phyloP scores from a whole-genome alignment of 2,329 filamentous ascomycete species.

The Tolypocladium sp. region DNA sequence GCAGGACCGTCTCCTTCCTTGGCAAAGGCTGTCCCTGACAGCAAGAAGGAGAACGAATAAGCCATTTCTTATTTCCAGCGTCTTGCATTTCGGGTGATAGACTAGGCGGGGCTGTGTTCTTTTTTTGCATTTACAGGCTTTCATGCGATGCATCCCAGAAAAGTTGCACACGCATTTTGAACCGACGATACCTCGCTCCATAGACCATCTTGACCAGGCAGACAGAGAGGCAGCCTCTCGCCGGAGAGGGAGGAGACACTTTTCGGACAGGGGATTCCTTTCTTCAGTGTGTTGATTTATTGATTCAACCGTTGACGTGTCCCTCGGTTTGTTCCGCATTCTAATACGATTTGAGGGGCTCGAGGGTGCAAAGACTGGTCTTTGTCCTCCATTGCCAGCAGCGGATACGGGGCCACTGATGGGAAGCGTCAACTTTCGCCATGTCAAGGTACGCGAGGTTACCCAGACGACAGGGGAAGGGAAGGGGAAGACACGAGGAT shows the following conservation, averaged over 20 bases:
- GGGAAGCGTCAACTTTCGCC: neutral
- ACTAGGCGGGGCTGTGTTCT: constrained; percentile 34
- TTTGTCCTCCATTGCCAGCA: neutral
- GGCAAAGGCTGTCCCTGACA: constrained; percentile 51
- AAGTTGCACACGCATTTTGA: constrained; percentile 34
- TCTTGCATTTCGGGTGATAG: constrained; percentile 43
- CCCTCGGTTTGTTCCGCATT: neutral
- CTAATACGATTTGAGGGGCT: neutral
- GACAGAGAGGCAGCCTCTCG: constrained; percentile 16
- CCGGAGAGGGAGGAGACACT: constrained; percentile 15
- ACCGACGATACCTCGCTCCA: constrained; percentile 41
- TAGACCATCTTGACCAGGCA: constrained; percentile 30
- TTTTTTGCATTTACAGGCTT: constrained; percentile 41
- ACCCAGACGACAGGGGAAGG: neutral
- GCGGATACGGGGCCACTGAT: neutral
- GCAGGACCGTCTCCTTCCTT: constrained; percentile 57
- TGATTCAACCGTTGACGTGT: constrained; percentile 1
- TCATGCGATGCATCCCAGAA: constrained; percentile 36
- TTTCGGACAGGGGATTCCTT: constrained; percentile 4
- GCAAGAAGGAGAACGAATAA: constrained; percentile 43
- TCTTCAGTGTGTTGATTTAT: constrained; percentile 8
- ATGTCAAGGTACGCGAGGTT: neutral
- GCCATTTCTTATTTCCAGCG: constrained; percentile 21
- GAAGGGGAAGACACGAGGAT: neutral
- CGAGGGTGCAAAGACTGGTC: neutral